A percentile compares a stretch with the other conserved stretches of the same genome.
These are phyloP conservation scores for Ceratonia siliqua DNA, from an alignment of 306 rosid species.

Conservation along the genomic window DNA sequence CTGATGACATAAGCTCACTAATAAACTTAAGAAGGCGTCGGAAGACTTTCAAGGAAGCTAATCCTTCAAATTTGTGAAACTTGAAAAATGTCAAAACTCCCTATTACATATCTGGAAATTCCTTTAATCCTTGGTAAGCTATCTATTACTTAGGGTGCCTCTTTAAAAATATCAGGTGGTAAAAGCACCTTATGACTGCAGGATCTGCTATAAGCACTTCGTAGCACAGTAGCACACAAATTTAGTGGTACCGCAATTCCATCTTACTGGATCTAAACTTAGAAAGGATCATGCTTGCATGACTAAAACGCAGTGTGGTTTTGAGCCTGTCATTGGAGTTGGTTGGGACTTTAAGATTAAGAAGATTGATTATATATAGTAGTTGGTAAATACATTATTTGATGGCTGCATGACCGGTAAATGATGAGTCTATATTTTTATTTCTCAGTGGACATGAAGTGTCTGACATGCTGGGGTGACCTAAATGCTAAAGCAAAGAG, in stretches of 20 bases:
- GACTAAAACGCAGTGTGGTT: background rate
- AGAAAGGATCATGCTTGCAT: background rate
- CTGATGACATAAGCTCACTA: background rate
- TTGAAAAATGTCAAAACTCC: background rate
- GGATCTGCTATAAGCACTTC: slow-evolving; percentile 10
- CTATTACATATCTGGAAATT: background rate
- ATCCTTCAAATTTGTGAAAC: background rate
- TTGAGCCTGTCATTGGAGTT: background rate
- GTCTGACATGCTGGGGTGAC: background rate
- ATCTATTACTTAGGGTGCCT: background rate
- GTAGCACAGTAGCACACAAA: background rate
- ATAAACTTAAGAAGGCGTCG: background rate
- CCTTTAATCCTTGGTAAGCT: background rate
- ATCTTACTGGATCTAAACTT: too few species aligned
- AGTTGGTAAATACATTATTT: background rate
- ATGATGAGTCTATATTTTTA: background rate
- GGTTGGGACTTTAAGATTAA: background rate
- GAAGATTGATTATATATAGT: too few species aligned
- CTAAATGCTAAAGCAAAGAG: background rate
- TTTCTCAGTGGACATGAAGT: background rate
- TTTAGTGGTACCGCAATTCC: slow-evolving; percentile 1
- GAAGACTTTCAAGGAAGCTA: background rate
- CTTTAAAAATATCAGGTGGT: background rate
- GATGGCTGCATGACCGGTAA: background rate
- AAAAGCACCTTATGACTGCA: background rate